A percentile compares a stretch with the other conserved stretches of the same genome.
Conservation (phyloP, 176 grass and related monocot species). For the Cocos nucifera region DNA sequence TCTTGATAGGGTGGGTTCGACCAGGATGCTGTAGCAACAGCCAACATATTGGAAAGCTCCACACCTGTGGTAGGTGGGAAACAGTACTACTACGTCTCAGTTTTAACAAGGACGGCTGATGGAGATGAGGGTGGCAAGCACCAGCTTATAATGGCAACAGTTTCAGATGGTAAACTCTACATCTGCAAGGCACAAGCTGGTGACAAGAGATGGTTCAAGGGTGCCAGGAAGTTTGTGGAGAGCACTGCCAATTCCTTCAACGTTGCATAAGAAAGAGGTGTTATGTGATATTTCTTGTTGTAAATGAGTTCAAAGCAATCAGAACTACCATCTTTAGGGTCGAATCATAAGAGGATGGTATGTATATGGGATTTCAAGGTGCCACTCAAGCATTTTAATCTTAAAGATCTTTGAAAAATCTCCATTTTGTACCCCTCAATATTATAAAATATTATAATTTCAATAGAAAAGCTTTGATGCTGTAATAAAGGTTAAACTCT, state of each 20-base stretch:
- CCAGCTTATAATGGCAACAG: constrained; percentile 7
- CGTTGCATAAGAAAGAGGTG: not conserved
- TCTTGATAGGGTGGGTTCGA: constrained; percentile 76
- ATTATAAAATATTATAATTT: no score
- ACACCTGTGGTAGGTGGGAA: constrained; percentile 46
- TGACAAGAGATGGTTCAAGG: constrained; percentile 21
- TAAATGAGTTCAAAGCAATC: not conserved
- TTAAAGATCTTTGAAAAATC: no score
- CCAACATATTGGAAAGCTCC: constrained; percentile 64
- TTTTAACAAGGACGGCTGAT: constrained; percentile 93
- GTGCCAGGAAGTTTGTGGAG: constrained; percentile 8
- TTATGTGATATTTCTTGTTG: not conserved
- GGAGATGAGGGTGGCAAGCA: constrained; percentile 30
- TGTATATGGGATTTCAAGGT: not conserved
- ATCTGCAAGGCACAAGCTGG: constrained; percentile 22
- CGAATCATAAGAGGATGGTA: not conserved
- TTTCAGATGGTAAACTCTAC: constrained; percentile 8
- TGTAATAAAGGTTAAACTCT: no score
- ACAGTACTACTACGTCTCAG: constrained; percentile 70
- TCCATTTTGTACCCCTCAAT: no score
- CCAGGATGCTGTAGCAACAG: constrained; percentile 59
- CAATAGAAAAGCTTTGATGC: no score
- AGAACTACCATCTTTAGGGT: not conserved
- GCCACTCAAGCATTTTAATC: no score
- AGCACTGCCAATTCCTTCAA: not conserved